Percentiles rank a stretch among this genome's conserved stretches.
These are phyloP conservation scores for Bryum argenteum DNA, from an alignment of 225 moss, liverwort and hornwort genomes.

Conservation along the genomic window DNA sequence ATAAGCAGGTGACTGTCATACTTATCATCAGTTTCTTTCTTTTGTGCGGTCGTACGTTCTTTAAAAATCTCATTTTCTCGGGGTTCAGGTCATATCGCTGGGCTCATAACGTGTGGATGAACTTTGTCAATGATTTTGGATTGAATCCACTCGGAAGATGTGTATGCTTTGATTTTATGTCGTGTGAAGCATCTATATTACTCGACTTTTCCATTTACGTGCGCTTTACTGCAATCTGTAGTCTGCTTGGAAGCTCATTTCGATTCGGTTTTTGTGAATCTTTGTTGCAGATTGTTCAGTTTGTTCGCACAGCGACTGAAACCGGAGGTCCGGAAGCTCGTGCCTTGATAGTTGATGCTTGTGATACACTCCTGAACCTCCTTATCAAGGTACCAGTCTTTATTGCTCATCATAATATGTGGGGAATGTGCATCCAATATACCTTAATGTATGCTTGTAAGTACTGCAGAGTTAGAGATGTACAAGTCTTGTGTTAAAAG, in stretches of 20 bases:
- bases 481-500: too few relatives aligned
- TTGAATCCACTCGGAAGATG: conserved; percentile 9
- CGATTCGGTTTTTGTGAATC: conserved; percentile 25
- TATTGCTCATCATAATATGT: neutral
- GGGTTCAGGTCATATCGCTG: conserved; percentile 10
- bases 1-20: conserved; percentile 65
- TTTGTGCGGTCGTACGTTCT: neutral
- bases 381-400: conserved; percentile 53
- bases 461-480: too few relatives aligned
- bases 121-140: conserved; percentile 9
- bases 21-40: conserved; percentile 19
- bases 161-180: neutral
- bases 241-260: conserved; percentile 11
- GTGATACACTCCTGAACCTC: conserved; percentile 85
- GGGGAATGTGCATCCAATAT: too few relatives aligned
- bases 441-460: too few relatives aligned
- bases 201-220: neutral
- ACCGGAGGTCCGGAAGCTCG: conserved; percentile 50
- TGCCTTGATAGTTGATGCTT: conserved; percentile 73
- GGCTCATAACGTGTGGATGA: neutral
- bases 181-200: conserved; percentile 1
- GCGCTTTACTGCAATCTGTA: neutral
- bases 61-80: conserved; percentile 7
- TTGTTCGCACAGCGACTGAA: conserved; percentile 52
- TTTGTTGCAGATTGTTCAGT: conserved; percentile 64